Base-by-base conservation (phyloP, 202 grass and related monocot species). In the Eragrostis tef region DNA sequence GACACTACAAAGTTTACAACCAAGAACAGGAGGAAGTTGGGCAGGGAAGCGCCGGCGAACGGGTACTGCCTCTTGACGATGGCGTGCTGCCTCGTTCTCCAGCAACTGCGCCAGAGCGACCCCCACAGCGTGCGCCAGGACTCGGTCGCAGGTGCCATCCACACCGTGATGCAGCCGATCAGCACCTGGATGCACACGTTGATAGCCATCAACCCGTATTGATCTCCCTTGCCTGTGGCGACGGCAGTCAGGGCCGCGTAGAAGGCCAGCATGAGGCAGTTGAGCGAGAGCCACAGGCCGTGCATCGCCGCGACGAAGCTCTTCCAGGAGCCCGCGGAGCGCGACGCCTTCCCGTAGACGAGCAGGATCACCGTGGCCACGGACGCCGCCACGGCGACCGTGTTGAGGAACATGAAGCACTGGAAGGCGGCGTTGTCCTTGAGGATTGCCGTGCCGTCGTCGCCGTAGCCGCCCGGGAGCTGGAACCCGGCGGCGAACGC, bases 401-500 rank as follows among this genome's bases (percentile, higher is more conserved):
- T 19, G 78, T 57, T 2, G 0, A 69, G 3, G 12, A 19, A 0
- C 11, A 42, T 1, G 46, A 79, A 79, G 6, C 0, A 0, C 2
- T 22, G 5, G 19, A 67, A 67, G 46, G 48, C 7, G 0, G 0
- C 0, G 0, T 79, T 15, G 11, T 2, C 2, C 17, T 6, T 4
- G 46, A 67, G 62, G 31, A 0, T 27, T 4, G 34, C 34, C 34
- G 77, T 50, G 31, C 14, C 5, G 63, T 64, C 56, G 6, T 19
- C 14, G 7, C 2, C 5, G 47, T 79, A 79, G 7, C 64, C 62
- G 0, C 63, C 77, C 2, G 49, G 77, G 21, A 70, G 0, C 34
- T 70, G 45, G 39, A 80, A 80, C 15, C 61, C 75, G 0, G 16
- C 47, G 5, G 64, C 8, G 39, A 80, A 80, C 15, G 50, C 75